These are phyloP conservation scores for Aureobasidium pullulans DNA, from an alignment of 2,329 filamentous ascomycete species.

Conservation along the genomic window DNA sequence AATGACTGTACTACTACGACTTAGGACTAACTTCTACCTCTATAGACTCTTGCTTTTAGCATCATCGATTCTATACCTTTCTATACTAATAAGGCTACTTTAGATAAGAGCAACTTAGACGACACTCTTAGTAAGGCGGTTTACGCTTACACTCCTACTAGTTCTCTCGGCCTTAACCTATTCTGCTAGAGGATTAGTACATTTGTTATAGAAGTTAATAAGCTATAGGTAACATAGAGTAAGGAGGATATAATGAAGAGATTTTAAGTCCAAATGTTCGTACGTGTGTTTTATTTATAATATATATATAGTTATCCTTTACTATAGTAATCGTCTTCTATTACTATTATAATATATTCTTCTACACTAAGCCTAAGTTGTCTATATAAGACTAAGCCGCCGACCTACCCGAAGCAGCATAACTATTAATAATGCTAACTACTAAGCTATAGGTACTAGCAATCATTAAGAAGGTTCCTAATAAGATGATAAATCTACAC, in stretches of 20 bases:
- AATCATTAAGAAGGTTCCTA: conserved; percentile 37
- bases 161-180: conserved; percentile 11
- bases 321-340: too few species aligned
- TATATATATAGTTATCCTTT: too few species aligned
- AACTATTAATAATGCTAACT: conserved; percentile 32
- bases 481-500: conserved; percentile 27
- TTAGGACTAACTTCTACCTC: background rate
- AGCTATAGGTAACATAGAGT: too few species aligned
- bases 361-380: conserved; percentile 28
- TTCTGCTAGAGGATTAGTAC: conserved; percentile 9
- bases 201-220: too few species aligned
- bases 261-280: too few species aligned
- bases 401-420: conserved; percentile 30
- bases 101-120: conserved; percentile 8
- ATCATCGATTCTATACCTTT: conserved; percentile 12
- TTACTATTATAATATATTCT: too few species aligned
- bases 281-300: too few species aligned
- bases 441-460: conserved; percentile 40
- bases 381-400: conserved; percentile 38
- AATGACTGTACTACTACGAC: background rate
- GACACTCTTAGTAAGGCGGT: conserved; percentile 11
- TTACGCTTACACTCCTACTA: conserved; percentile 15
- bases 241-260: too few species aligned
- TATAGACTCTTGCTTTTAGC: conserved; percentile 10
- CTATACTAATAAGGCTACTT: conserved; percentile 5